Conservation (phyloP, 768 basidiomycete species). For the Nidularia pulvinata region DNA sequence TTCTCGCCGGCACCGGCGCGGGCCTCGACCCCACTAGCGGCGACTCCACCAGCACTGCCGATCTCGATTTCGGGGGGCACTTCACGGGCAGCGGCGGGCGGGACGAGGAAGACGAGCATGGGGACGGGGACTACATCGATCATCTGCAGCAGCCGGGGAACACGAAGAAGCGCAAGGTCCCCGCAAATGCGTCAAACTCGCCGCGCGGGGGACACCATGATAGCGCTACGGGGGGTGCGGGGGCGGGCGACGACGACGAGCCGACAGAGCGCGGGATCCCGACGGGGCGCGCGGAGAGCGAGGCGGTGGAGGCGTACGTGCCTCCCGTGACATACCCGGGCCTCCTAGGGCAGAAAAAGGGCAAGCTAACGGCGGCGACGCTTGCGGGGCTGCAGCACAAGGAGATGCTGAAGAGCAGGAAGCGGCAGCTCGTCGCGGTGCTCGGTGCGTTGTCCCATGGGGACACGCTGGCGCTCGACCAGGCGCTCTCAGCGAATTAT, state of each 20-base stretch:
- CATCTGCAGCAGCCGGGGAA: constrained; percentile 78
- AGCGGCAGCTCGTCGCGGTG: constrained; percentile 70
- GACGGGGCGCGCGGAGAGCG: constrained; percentile 16
- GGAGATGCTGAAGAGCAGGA: constrained; percentile 66
- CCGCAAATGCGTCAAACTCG: constrained; percentile 59
- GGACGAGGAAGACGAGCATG: constrained; percentile 51
- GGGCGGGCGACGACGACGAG: constrained; percentile 18
- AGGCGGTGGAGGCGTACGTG: constrained; percentile 11
- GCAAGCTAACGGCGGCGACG: constrained; percentile 58
- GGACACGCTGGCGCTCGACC: constrained; percentile 75
- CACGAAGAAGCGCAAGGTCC: constrained; percentile 89
- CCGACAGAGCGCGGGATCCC: constrained; percentile 19
- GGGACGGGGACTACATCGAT: constrained; percentile 64
- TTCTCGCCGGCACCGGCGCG: constrained; percentile 24
- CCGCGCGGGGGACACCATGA: constrained; percentile 42
- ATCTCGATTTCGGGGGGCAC: constrained; percentile 23
- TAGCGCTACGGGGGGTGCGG: constrained; percentile 10
- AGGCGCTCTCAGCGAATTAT: constrained; percentile 62
- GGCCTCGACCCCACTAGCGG: constrained; percentile 7
- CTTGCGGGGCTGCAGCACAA: constrained; percentile 76
- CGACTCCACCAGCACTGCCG: background rate
- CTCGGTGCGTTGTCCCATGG: constrained; percentile 66
- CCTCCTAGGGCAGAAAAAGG: constrained; percentile 18
- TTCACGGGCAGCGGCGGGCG: constrained; percentile 16
- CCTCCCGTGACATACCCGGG: constrained; percentile 5